Evolutionary conservation across 2,329 filamentous ascomycete species (phyloP), one percentile per base, ranked within the genome.

Genomic region (Fusarium equiseti): DNA sequence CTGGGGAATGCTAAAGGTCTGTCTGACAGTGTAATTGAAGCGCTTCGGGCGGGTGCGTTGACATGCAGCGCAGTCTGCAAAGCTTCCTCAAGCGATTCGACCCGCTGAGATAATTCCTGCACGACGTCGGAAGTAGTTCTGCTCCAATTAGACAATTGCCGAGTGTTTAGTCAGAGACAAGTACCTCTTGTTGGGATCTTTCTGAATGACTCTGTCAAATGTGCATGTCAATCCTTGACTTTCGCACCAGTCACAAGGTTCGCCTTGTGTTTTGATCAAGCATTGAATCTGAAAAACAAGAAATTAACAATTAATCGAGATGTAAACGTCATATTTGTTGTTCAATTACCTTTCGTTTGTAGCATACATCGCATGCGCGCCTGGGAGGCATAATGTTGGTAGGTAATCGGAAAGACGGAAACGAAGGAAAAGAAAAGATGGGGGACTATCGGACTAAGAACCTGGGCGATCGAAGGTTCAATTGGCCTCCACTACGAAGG

Each of bases 161-260:
- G 26, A 32, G 8, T 24, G 16, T 18, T 11, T 29, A 29, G 24
- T 24, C 11, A 40, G 27, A 16, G 2, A 31, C 35, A 22, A 16
- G 46, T 54, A 74, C 72, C 68, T 70, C 22, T 74, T 73, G 18
- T 66, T 69, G 32, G 59, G 55, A 16, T 65, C 70, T 38, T 69
- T 73, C 8, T 63, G 66, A 42, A 61, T 50, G 38, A 71, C 64
- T 55, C 72, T 61, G n/a, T 73, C 65, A 52, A 75, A 74, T 8
- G 72, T 75, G 35, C 73, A 74, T 9, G 65, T 45, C 20, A 73
- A 46, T 43, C 56, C 59, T 22, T 74, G 73, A 24, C 68, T 71
- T 32, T 58, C 62, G 16, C 73, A 74, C 73, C 73, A 74, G 52
- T 74, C 69, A 43, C 73, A 74, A 12, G 72, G 59, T 43, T 59